These are phyloP conservation scores for Talaromyces stipitatus DNA, from an alignment of 495 filamentous ascomycete species.

Conservation along the genomic window DNA sequence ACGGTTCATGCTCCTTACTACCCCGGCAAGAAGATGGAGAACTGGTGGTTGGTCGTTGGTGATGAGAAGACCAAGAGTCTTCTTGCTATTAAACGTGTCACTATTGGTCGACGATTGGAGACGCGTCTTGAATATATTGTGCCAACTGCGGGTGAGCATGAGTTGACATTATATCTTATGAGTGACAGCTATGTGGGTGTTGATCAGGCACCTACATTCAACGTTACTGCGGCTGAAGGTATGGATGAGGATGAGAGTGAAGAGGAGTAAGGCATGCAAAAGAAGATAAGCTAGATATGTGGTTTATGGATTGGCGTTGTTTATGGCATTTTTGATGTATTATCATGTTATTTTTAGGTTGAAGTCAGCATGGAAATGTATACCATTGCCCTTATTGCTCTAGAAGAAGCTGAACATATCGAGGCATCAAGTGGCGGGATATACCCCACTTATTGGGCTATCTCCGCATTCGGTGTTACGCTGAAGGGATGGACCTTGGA, in stretches of 20 bases:
- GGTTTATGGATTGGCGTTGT: conserved; percentile 1
- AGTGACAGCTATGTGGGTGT: conserved; percentile 97
- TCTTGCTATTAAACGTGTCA: conserved; percentile 90
- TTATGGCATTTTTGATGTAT: background rate
- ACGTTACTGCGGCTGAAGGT: conserved; percentile 76
- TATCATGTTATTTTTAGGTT: background rate
- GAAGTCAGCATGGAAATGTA: background rate
- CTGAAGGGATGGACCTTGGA: background rate
- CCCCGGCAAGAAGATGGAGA: conserved; percentile 88
- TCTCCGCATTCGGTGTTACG: background rate
- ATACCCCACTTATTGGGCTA: background rate
- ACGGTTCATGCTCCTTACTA: conserved; percentile 96
- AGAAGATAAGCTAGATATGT: conserved; percentile 9
- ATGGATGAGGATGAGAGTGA: conserved; percentile 93
- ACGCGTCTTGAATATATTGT: conserved; percentile 82
- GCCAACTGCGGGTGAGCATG: conserved; percentile 74
- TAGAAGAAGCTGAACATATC: background rate
- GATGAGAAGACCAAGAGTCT: conserved; percentile 77
- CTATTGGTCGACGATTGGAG: conserved; percentile 69
- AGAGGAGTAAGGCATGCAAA: conserved; percentile 42
- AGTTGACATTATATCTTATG: conserved; percentile 90
- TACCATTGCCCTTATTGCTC: no score
- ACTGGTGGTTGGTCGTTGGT: conserved; percentile 93
- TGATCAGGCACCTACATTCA: conserved; percentile 89
- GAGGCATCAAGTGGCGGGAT: background rate